phyloP scores from a whole-genome alignment of 2,329 filamentous ascomycete genomes.

The Aureobasidium pullulans region DNA sequence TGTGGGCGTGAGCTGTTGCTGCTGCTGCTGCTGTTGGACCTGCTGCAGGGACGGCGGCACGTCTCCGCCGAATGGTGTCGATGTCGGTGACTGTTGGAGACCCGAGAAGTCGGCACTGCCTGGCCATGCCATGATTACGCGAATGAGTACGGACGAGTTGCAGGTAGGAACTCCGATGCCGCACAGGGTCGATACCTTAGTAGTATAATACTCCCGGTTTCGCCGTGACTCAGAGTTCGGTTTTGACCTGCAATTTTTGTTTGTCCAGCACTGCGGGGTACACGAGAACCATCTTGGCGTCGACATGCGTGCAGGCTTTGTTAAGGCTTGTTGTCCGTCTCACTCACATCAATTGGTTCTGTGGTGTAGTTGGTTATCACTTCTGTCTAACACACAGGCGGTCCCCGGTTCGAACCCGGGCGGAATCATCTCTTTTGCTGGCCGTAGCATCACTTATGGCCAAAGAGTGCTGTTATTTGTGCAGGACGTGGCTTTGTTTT shows the following conservation, averaged over 20 bases:
- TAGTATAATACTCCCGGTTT: constrained; percentile 8
- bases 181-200: background rate
- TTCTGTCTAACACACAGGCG: constrained; percentile 14
- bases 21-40: constrained; percentile 6
- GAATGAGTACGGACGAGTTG: constrained; percentile 3
- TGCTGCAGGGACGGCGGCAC: background rate
- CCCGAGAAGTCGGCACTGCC: constrained; percentile 10
- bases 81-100: constrained; percentile 10
- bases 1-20: constrained; percentile 1
- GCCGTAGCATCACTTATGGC: background rate
- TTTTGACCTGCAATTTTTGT: background rate
- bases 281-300: background rate
- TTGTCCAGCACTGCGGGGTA: background rate
- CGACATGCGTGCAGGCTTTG: background rate
- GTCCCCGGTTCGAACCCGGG: constrained; percentile 9
- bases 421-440: constrained; percentile 12
- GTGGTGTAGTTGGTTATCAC: constrained; percentile 15
- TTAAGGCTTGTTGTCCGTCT: background rate
- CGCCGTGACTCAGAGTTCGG: constrained; percentile 7
- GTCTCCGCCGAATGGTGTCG: background rate
- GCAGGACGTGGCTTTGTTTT: too few relatives aligned
- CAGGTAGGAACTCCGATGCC: constrained; percentile 6
- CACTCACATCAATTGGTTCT: constrained; percentile 4
- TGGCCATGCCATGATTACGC: constrained; percentile 9
- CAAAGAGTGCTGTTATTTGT: too few relatives aligned